These are phyloP conservation scores for Debaryomycetaceae sp. DNA, from an alignment of 1,139 yeast genomes.

Conservation along the genomic window DNA sequence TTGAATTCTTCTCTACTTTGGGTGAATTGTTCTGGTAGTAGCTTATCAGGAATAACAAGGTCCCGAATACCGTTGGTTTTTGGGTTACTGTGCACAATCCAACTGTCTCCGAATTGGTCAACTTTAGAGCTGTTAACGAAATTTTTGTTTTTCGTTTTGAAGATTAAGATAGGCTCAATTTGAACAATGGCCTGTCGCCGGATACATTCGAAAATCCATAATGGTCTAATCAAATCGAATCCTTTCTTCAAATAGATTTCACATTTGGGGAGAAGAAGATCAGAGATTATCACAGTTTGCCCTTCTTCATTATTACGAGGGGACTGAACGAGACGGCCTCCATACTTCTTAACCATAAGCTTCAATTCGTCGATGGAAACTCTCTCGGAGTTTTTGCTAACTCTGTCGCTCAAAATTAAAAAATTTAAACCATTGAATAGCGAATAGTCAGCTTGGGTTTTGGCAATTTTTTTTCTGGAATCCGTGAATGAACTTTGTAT, in stretches of 20 bases:
- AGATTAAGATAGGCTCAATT: slow-evolving; percentile 60
- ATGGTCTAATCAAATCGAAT: slow-evolving; percentile 60
- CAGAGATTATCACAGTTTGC: slow-evolving; percentile 43
- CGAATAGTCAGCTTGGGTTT: slow-evolving; percentile 13
- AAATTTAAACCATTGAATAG: slow-evolving; percentile 26
- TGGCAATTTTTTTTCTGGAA: slow-evolving; percentile 7
- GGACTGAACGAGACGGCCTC: slow-evolving; percentile 40
- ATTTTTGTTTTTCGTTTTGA: slow-evolving; percentile 17
- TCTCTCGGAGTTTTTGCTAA: slow-evolving; percentile 23
- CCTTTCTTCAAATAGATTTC: slow-evolving; percentile 41
- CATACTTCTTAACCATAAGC: slow-evolving; percentile 40
- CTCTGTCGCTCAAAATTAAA: slow-evolving; percentile 43
- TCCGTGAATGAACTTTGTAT: slow-evolving; percentile 11
- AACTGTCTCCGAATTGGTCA: slow-evolving; percentile 59
- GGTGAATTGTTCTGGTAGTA: slow-evolving; percentile 10
- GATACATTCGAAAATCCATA: slow-evolving; percentile 73
- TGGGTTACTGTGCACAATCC: slow-evolving; percentile 21
- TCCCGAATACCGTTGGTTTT: slow-evolving; percentile 6
- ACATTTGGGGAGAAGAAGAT: slow-evolving; percentile 46
- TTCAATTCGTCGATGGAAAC: slow-evolving; percentile 33
- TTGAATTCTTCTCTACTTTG: slow-evolving; percentile 8
- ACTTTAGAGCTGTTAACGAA: slow-evolving; percentile 21
- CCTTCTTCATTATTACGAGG: slow-evolving; percentile 13
- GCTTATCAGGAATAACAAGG: not conserved
- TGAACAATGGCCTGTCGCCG: slow-evolving; percentile 38